These are phyloP conservation scores for Acarospora socialis DNA, from an alignment of 2,329 filamentous ascomycete genomes.

Conservation along the genomic window DNA sequence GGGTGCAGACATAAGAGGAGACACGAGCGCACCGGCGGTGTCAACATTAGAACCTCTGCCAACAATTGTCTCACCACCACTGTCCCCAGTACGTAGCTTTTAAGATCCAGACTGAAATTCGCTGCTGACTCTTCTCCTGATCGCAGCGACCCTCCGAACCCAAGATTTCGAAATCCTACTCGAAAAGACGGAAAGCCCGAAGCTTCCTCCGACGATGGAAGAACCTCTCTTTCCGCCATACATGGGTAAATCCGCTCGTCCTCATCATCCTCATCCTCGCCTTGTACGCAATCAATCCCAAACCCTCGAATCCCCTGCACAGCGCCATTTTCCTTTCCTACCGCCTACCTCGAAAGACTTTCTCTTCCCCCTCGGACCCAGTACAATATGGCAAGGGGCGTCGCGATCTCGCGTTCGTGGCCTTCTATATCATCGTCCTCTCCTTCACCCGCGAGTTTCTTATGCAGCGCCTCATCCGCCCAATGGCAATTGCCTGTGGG, in stretches of 20 bases:
- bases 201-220: constrained; percentile 31
- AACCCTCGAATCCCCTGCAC: constrained; percentile 62
- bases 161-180: constrained; percentile 17
- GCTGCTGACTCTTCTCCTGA: constrained; percentile 6
- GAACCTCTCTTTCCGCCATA: constrained; percentile 32
- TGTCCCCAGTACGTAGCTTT: constrained; percentile 18
- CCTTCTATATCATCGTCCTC: constrained; percentile 78
- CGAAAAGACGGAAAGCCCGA: constrained; percentile 31
- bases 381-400: constrained; percentile 77
- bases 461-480: constrained; percentile 79
- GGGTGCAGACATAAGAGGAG: constrained; percentile 32
- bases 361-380: constrained; percentile 32
- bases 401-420: constrained; percentile 73
- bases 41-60: constrained; percentile 29
- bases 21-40: constrained; percentile 32
- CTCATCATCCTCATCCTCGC: constrained; percentile 49
- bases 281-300: constrained; percentile 62
- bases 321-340: constrained; percentile 86
- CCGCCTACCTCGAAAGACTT: constrained; percentile 45
- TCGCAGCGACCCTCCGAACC: constrained; percentile 14
- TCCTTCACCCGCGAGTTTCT: constrained; percentile 91
- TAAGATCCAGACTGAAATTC: constrained; percentile 1
- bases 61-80: constrained; percentile 18
- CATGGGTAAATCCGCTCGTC: constrained; percentile 54
- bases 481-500: constrained; percentile 55